Evolutionary conservation across 1,139 yeast genomes (phyloP), one percentile per base, ranked within the genome.

Genomic region (Lodderomyces metapsilosis): DNA sequence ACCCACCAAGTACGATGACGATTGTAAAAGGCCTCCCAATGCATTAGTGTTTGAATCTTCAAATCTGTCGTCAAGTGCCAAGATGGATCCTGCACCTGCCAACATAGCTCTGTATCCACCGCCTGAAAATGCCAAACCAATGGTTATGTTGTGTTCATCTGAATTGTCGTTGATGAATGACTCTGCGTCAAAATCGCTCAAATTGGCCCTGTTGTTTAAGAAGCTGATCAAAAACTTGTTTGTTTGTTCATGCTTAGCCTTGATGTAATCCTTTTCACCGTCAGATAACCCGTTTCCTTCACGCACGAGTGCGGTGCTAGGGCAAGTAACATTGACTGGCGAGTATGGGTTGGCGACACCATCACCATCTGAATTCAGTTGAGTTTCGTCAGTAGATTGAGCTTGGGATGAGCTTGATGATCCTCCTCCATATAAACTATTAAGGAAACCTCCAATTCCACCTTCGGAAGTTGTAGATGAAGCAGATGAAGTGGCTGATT

Each of bases 91-190:
- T 0, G 74, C 76, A 4, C 75, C 76, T 21, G 53, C 48, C 33
- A 71, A 54, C 75, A 71, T 68, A 35, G 76, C 73, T 40, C 76
- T 56, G 47, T 68, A 71, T 1, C 76, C 75, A 24, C 76, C 76
- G 2, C 76, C 76, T 44, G 71, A 63, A 45, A 68, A 69, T 0
- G 76, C 71, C 40, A 71, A 51, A 0, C 73, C 76, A 32, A 71
- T 63, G 25, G 71, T 52, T 38, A 70, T 67, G 43, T 68, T 68
- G 44, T 61, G 66, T 8, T 45, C 34, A 2, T 52, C 43, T 6
- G 63, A 45, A 39, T 58, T 48, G 25, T 57, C 50, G 17, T 57
- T 48, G 27, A 69, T 56, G 45, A 66, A 69, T 8, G 48, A 43
- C 13, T 53, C 51, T 9, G 70, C 68, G 43, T 70, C 62, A 38